Base-by-base conservation (phyloP, 2,329 filamentous ascomycete species). In the Ceratocystis diversiconidia region DNA sequence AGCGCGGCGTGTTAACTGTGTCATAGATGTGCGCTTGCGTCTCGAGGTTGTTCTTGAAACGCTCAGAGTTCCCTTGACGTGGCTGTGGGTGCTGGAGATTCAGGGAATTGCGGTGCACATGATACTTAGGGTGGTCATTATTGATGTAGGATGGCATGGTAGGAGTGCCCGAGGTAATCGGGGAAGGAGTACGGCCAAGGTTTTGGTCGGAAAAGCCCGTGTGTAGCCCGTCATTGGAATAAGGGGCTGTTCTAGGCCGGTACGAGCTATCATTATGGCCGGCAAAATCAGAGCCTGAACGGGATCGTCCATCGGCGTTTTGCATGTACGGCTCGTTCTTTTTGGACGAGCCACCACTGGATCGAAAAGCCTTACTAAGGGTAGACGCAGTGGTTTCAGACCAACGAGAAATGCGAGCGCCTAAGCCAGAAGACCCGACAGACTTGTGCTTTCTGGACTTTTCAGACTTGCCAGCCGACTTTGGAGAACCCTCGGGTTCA, bases 321-420 rank as follows among this genome's bases (percentile, higher is more conserved):
- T 65, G 55, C 30, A 55, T 65, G 41, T 65, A 68, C 85, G 76
- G 78, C 86, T 74, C 79, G 55, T 82, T 79, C 71, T 81, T 83
- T 72, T 79, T 79, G 25, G 76, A 78, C 61, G 80, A 79, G 57
- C 52, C 55, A 17, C 79, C 80, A 71, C 85, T 89, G 71, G 83
- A 84, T 50, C 87, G 84, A 73, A 92, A 88, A 50, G 87, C 88
- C 70, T 88, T 87, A 57, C 89, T 86, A 55, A 91, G 85, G 68
- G 90, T 95, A 0, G 91, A 96, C 3, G 92, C 84, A 0, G 94
- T 99, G 1, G 92, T 97, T 76, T 95, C 94, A 0, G 92, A 97
- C 94, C 94, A 99, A 55, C 94, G 85, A 5, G 94, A 97, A 69
- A 96, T 92, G 78, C 95, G 96, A 28, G 92, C 91, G 68, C 95